These are phyloP conservation scores for Deinandra increscens DNA, from an alignment of 129 eudicot species.

Conservation along the genomic window DNA sequence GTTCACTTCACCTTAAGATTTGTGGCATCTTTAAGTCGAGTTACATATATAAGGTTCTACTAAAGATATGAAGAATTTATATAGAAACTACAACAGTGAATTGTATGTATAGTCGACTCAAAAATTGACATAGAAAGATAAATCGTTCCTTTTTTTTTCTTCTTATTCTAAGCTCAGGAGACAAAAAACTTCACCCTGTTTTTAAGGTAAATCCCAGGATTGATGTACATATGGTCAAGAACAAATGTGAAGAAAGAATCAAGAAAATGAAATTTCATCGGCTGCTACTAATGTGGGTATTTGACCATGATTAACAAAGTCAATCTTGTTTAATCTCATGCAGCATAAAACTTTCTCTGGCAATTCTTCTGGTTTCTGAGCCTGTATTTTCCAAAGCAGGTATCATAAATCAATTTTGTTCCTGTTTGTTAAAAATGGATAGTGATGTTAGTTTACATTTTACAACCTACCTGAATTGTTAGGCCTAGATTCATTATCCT, in stretches of 20 bases:
- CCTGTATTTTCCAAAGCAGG: constrained; percentile 38
- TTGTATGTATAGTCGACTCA: not conserved
- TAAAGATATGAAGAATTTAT: not conserved
- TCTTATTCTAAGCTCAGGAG: constrained; percentile 3
- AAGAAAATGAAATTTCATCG: constrained; percentile 39
- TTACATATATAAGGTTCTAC: not conserved
- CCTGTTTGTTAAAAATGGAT: not conserved
- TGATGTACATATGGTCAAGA: constrained; percentile 5
- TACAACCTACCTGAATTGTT: constrained; percentile 78
- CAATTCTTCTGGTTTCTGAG: constrained; percentile 82
- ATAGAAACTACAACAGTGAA: constrained; percentile 7
- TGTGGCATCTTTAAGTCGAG: not conserved
- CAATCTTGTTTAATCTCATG: constrained; percentile 77
- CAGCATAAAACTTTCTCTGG: constrained; percentile 83
- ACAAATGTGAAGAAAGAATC: constrained; percentile 15
- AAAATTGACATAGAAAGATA: constrained; percentile 2
- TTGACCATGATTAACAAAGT: constrained; percentile 81
- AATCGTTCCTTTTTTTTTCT: not conserved
- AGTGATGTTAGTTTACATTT: not conserved
- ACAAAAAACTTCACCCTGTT: constrained; percentile 13
- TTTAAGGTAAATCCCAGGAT: constrained; percentile 15
- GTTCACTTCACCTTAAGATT: too few species aligned
- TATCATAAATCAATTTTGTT: constrained; percentile 2
- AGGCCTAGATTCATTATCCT: constrained; percentile 75
- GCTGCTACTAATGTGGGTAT: constrained; percentile 64